phyloP scores from a whole-genome alignment of 2,329 filamentous ascomycete genomes.

The Laburnicola sp. region DNA sequence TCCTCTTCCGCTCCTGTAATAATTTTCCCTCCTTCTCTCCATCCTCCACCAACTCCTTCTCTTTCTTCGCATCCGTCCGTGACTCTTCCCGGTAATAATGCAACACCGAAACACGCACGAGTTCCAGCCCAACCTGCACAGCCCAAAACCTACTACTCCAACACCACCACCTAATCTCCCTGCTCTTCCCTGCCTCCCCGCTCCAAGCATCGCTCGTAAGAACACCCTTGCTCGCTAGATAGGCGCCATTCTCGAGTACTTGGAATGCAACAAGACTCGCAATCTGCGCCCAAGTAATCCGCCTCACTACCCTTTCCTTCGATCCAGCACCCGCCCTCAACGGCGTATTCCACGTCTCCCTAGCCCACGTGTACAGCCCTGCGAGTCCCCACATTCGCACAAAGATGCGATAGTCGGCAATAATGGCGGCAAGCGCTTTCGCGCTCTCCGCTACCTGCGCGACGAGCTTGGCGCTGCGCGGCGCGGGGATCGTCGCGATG shows the following conservation, averaged over 20 bases:
- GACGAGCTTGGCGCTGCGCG: constrained; percentile 37
- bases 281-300: constrained; percentile 70
- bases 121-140: constrained; percentile 74
- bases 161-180: constrained; percentile 64
- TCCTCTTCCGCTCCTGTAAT: constrained; percentile 29
- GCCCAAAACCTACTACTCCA: constrained; percentile 83
- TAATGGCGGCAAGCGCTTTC: constrained; percentile 61
- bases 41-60: constrained; percentile 40
- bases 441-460: constrained; percentile 36
- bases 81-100: constrained; percentile 34
- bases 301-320: constrained; percentile 32
- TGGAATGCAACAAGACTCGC: constrained; percentile 71
- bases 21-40: constrained; percentile 55
- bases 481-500: constrained; percentile 43
- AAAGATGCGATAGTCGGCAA: constrained; percentile 73
- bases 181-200: constrained; percentile 49
- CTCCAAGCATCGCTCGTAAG: constrained; percentile 55
- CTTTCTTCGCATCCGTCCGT: constrained; percentile 1
- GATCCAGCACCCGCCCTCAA: constrained; percentile 25
- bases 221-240: constrained; percentile 73
- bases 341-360: constrained; percentile 43
- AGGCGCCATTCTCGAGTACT: constrained; percentile 79
- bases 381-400: constrained; percentile 76
- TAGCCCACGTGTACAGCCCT: constrained; percentile 70
- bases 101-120: constrained; percentile 61